Percentiles rank a stretch among this genome's conserved stretches.
phyloP scores from a whole-genome alignment of 2,329 filamentous ascomycete species.

The Geosmithia putterillii region DNA sequence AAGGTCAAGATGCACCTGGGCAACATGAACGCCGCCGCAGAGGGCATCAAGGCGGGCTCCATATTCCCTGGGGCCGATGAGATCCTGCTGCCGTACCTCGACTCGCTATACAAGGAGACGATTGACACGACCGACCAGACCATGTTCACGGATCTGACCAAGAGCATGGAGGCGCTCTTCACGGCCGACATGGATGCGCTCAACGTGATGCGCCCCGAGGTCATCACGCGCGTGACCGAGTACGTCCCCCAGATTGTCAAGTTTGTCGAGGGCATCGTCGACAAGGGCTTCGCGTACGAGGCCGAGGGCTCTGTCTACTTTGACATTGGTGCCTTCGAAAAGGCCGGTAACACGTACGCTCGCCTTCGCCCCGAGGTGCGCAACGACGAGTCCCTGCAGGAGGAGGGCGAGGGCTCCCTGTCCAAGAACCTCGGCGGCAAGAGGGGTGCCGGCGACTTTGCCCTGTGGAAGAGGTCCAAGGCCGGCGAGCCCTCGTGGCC shows the following conservation, averaged over 20 bases:
- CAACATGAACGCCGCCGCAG: constrained; percentile 39
- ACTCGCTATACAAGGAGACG: constrained; percentile 51
- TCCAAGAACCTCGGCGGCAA: constrained; percentile 53
- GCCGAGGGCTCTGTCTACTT: constrained; percentile 86
- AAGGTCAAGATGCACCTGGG: constrained; percentile 86
- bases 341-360: constrained; percentile 73
- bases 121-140: constrained; percentile 50
- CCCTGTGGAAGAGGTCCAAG: constrained; percentile 87
- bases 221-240: constrained; percentile 82
- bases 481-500: constrained; percentile 85
- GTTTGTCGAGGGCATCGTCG: constrained; percentile 72
- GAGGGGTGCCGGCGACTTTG: constrained; percentile 71
- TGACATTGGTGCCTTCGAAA: constrained; percentile 78
- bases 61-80: constrained; percentile 46
- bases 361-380: constrained; percentile 74
- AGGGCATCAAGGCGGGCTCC: constrained; percentile 32
- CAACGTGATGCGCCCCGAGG: constrained; percentile 73
- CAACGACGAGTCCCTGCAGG: constrained; percentile 70
- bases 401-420: constrained; percentile 81
- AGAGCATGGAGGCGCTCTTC: constrained; percentile 79
- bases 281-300: constrained; percentile 78
- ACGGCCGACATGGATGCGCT: constrained; percentile 76
- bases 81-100: constrained; percentile 72
- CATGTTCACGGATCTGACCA: constrained; percentile 79
- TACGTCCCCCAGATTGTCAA: constrained; percentile 78